Evolutionary conservation across 75 land plant genomes (phyloP).

Genomic region (Isoetes taiwanensis): DNA sequence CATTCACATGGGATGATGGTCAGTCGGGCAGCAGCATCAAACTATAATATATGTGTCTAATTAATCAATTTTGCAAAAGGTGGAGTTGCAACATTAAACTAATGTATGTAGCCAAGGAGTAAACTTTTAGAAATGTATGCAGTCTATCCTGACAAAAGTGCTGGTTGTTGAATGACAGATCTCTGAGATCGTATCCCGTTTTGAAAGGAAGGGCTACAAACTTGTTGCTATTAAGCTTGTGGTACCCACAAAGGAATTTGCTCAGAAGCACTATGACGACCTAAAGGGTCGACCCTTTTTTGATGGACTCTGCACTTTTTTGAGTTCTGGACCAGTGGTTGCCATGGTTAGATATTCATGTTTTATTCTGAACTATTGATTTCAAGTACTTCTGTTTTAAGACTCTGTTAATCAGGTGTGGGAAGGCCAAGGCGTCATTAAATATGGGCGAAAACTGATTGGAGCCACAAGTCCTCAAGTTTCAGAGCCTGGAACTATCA

Average conservation of each 20-base stretch:
- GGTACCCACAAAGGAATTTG: constrained; percentile 85
- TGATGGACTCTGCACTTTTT: constrained; percentile 78
- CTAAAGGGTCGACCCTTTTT: constrained; percentile 84
- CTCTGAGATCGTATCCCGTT: constrained; percentile 74
- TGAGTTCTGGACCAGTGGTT: constrained; percentile 92
- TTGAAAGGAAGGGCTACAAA: constrained; percentile 89
- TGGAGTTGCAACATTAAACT: too few species aligned
- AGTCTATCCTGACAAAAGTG: too few species aligned
- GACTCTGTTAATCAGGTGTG: constrained; percentile 46
- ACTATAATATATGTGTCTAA: background rate
- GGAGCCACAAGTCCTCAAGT: constrained; percentile 94
- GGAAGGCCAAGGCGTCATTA: constrained; percentile 98
- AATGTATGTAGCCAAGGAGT: too few species aligned
- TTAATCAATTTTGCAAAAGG: too few species aligned
- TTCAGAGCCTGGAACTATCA: constrained; percentile 92
- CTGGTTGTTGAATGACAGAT: constrained; percentile 45
- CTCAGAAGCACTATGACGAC: constrained; percentile 83
- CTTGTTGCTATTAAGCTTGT: constrained; percentile 84
- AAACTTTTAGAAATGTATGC: too few species aligned
- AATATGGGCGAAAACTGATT: constrained; percentile 84
- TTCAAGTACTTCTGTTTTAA: background rate
- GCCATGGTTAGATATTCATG: constrained; percentile 52
- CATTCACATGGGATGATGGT: too few species aligned
- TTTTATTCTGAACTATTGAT: background rate
- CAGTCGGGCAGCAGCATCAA: too few species aligned